A percentile compares a stretch with the other conserved stretches of the same genome.
Conservation (phyloP, 805 yeast species). For the Allodekkera sacchari region DNA sequence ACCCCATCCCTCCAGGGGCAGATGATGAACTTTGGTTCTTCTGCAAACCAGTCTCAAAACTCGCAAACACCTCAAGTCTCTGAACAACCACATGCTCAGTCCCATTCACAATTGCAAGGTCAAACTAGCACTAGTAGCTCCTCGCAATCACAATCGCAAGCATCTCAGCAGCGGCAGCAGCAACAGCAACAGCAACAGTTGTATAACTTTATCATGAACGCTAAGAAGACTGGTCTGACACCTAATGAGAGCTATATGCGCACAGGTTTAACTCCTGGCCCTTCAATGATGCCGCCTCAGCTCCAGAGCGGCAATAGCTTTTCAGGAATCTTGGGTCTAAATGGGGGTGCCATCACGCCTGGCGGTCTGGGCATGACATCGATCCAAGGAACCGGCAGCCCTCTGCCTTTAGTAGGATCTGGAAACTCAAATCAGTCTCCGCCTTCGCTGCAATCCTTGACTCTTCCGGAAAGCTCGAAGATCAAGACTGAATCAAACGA, state of each 20-base stretch:
- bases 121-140: constrained; percentile 1
- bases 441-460: too few relatives aligned
- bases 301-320: constrained; percentile 11
- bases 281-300: constrained; percentile 21
- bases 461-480: too few relatives aligned
- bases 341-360: constrained; percentile 20
- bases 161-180: constrained; percentile 10
- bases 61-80: constrained; percentile 3
- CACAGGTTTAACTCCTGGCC: constrained; percentile 65
- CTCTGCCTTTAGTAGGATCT: too few relatives aligned
- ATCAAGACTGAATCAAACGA: too few relatives aligned
- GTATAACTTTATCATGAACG: constrained; percentile 16
- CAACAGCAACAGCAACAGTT: constrained; percentile 17
- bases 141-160: constrained; percentile 5
- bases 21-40: constrained; percentile 8
- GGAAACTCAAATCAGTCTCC: too few relatives aligned
- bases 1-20: constrained; percentile 11
- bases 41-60: constrained; percentile 5
- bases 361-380: too few relatives aligned
- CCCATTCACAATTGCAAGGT: constrained; percentile 7
- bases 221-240: constrained; percentile 51
- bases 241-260: constrained; percentile 71
- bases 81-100: constrained; percentile 4
- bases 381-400: too few relatives aligned
- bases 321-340: constrained; percentile 16